Evolutionary conservation across 805 yeast genomes (phyloP).

Genomic region (Barnettozyma vustinii): DNA sequence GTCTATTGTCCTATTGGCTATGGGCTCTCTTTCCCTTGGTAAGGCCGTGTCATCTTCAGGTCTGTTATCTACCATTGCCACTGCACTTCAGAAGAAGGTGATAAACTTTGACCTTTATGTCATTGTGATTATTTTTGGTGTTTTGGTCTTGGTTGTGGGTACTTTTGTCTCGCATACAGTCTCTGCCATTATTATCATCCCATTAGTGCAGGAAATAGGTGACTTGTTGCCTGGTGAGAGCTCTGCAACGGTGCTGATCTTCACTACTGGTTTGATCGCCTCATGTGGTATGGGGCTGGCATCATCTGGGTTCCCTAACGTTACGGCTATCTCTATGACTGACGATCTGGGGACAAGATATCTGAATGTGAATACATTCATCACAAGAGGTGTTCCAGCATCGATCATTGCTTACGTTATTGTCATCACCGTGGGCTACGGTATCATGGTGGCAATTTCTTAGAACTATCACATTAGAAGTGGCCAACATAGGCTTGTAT

Average conservation of each 20-base stretch:
- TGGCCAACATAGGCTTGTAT: too few relatives aligned
- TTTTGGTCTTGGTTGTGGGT: constrained; percentile 77
- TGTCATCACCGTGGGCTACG: constrained; percentile 75
- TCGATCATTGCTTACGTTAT: constrained; percentile 68
- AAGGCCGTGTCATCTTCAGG: constrained; percentile 93
- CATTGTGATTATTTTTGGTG: constrained; percentile 75
- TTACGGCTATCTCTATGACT: constrained; percentile 91
- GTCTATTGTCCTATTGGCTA: constrained; percentile 91
- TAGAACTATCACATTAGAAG: background rate
- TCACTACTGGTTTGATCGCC: constrained; percentile 55
- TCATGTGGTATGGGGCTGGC: constrained; percentile 98
- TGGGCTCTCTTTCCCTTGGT: constrained; percentile 96
- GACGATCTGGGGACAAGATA: constrained; percentile 90
- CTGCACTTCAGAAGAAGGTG: constrained; percentile 56
- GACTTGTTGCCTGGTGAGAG: constrained; percentile 62
- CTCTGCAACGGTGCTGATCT: constrained; percentile 45
- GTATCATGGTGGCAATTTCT: constrained; percentile 47
- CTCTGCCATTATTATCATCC: constrained; percentile 89
- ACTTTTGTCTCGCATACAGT: constrained; percentile 96
- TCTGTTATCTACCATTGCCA: constrained; percentile 71
- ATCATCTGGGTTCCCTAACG: constrained; percentile 97
- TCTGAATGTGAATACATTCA: constrained; percentile 73
- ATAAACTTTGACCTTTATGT: constrained; percentile 60
- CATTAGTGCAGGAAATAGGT: constrained; percentile 86
- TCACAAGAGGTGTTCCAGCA: constrained; percentile 87